These are phyloP conservation scores for Rhexocercosporidium sp. DNA, from an alignment of 2,329 filamentous ascomycete species.

Conservation along the genomic window DNA sequence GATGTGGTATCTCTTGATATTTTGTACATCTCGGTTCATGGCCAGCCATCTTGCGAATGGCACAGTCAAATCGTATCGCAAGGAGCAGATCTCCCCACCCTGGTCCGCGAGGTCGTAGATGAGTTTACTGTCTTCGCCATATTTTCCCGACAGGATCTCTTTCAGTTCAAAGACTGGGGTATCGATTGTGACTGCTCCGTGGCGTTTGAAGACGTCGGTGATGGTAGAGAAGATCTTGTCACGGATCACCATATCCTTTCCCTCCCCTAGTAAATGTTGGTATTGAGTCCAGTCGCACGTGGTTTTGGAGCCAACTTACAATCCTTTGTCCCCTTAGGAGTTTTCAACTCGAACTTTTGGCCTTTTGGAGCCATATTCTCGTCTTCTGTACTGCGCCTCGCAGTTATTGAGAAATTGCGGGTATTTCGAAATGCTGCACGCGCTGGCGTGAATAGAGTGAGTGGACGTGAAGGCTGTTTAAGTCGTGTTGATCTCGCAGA, in stretches of 20 bases:
- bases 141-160: slow-evolving; percentile 87
- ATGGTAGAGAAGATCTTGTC: slow-evolving; percentile 81
- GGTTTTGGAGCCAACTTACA: slow-evolving; percentile 52
- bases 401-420: slow-evolving; percentile 32
- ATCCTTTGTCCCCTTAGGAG: slow-evolving; percentile 89
- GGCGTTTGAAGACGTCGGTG: slow-evolving; percentile 80
- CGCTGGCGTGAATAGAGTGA: slow-evolving; percentile 18
- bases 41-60: slow-evolving; percentile 92
- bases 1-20: slow-evolving; percentile 93
- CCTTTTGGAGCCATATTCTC: slow-evolving; percentile 46
- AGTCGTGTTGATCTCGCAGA: slow-evolving; percentile 41
- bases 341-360: slow-evolving; percentile 75
- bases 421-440: slow-evolving; percentile 25
- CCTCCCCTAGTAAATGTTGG: slow-evolving; percentile 58
- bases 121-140: slow-evolving; percentile 90
- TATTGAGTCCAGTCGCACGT: slow-evolving; percentile 15
- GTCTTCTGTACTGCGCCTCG: slow-evolving; percentile 29
- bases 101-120: slow-evolving; percentile 91
- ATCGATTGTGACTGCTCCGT: slow-evolving; percentile 80
- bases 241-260: slow-evolving; percentile 78
- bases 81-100: slow-evolving; percentile 82
- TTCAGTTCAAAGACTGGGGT: slow-evolving; percentile 86
- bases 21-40: slow-evolving; percentile 80
- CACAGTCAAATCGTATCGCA: slow-evolving; percentile 87
- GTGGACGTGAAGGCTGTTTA: slow-evolving; percentile 16